Conservation (phyloP, 805 yeast species). For the Barnettozyma pratensis region DNA sequence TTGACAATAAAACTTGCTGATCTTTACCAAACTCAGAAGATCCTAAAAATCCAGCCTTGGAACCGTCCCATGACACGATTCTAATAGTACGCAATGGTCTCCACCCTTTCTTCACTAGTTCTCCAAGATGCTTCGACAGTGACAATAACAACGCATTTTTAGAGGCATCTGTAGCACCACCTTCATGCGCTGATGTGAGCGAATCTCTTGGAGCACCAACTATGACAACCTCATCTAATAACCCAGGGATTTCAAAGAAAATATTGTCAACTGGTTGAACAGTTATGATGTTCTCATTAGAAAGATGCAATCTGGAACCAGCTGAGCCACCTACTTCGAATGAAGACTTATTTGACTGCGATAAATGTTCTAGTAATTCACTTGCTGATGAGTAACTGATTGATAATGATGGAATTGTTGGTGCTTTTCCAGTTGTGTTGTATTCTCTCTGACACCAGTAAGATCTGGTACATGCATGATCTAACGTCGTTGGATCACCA, state of each 20-base stretch:
- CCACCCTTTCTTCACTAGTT: constrained; percentile 51
- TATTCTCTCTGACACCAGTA: constrained; percentile 7
- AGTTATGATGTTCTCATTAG: constrained; percentile 32
- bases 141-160: constrained; percentile 30
- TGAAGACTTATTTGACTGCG: too few relatives aligned
- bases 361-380: background rate
- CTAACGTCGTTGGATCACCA: constrained; percentile 79
- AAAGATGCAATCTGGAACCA: background rate
- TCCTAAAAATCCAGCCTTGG: constrained; percentile 67
- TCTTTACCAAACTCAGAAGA: constrained; percentile 77
- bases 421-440: constrained; percentile 30
- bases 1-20: constrained; percentile 37
- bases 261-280: constrained; percentile 44
- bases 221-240: constrained; percentile 47
- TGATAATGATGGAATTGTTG: constrained; percentile 51
- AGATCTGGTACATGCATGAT: constrained; percentile 47
- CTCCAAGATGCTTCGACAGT: constrained; percentile 45
- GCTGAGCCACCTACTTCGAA: background rate
- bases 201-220: constrained; percentile 55
- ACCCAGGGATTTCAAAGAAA: constrained; percentile 51
- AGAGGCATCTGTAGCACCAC: constrained; percentile 4
- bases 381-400: constrained; percentile 30
- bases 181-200: constrained; percentile 13
- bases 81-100: constrained; percentile 65
- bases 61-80: constrained; percentile 80